Percentiles rank a stretch among this genome's conserved stretches.
Evolutionary conservation across 495 filamentous ascomycete genomes (phyloP).

Genomic region (Podospora didyma): DNA sequence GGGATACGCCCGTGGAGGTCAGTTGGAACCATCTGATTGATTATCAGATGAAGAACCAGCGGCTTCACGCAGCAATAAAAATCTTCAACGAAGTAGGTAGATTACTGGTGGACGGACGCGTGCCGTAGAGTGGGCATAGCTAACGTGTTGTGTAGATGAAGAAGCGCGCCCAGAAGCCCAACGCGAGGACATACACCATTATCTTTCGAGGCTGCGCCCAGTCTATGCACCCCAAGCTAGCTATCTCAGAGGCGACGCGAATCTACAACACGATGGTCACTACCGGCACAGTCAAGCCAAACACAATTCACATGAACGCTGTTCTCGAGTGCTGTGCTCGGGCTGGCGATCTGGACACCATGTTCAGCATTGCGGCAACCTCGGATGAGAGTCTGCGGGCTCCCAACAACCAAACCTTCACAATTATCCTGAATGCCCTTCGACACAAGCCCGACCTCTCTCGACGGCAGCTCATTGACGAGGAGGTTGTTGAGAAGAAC

Average conservation of each 20-base stretch:
- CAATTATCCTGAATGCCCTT: slow-evolving; percentile 74
- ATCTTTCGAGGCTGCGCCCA: slow-evolving; percentile 70
- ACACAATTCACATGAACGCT: slow-evolving; percentile 80
- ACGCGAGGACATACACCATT: slow-evolving; percentile 72
- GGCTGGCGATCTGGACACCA: slow-evolving; percentile 63
- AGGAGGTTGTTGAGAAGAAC: slow-evolving; percentile 30
- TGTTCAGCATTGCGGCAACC: slow-evolving; percentile 69
- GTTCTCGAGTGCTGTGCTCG: slow-evolving; percentile 73
- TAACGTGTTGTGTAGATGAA: slow-evolving; percentile 67
- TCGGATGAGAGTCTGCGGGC: slow-evolving; percentile 55
- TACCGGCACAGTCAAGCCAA: slow-evolving; percentile 56
- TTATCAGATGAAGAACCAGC: slow-evolving; percentile 57
- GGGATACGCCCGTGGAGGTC: slow-evolving; percentile 55
- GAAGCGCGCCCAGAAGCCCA: slow-evolving; percentile 73
- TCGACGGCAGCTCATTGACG: slow-evolving; percentile 1
- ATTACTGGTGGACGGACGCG: too few relatives aligned
- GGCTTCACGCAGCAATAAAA: slow-evolving; percentile 60
- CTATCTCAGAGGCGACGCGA: slow-evolving; percentile 57
- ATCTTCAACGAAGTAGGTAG: slow-evolving; percentile 74
- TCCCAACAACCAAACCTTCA: slow-evolving; percentile 70
- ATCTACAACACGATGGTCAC: slow-evolving; percentile 70
- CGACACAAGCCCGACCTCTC: slow-evolving; percentile 20
- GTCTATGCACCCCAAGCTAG: slow-evolving; percentile 46
- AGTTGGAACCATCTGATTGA: slow-evolving; percentile 87
- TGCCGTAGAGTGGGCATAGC: too few relatives aligned